A percentile compares a stretch with the other conserved stretches of the same genome.
Conservation (phyloP, 139 green algal genomes). For the Medakamo hakoo region DNA sequence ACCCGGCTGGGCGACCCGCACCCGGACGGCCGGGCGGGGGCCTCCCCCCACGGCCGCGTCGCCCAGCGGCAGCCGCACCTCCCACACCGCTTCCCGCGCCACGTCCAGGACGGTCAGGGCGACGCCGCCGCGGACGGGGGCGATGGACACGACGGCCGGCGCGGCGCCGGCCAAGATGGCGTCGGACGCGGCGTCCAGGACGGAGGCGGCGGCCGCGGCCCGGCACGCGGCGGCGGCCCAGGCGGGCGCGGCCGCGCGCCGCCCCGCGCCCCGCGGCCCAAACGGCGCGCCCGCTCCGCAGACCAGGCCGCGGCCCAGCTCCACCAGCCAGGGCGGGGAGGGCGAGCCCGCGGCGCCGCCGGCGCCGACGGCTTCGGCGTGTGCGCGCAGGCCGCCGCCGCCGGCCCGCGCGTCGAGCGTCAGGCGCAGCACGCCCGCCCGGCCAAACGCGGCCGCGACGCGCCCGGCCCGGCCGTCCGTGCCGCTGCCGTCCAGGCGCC, state of each 20-base stretch:
- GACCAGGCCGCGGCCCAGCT: background rate
- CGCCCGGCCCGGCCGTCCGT: background rate
- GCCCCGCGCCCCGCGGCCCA: too few species aligned
- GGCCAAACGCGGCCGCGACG: background rate
- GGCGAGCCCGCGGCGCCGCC: too few species aligned
- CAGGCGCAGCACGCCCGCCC: background rate
- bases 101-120: background rate
- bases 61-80: background rate
- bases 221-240: background rate
- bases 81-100: background rate
- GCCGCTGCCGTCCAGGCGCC: background rate
- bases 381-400: background rate
- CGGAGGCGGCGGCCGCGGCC: too few species aligned
- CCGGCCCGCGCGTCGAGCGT: background rate
- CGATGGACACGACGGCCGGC: background rate
- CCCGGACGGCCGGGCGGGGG: too few species aligned
- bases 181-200: background rate
- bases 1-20: too few species aligned
- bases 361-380: background rate
- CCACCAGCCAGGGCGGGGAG: background rate
- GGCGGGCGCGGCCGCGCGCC: too few species aligned
- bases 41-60: background rate
- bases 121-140: background rate
- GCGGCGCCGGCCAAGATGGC: too few species aligned
- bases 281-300: background rate